These are phyloP conservation scores for Scolecobasidium constrictum DNA, from an alignment of 2,329 filamentous ascomycete species.

Conservation along the genomic window DNA sequence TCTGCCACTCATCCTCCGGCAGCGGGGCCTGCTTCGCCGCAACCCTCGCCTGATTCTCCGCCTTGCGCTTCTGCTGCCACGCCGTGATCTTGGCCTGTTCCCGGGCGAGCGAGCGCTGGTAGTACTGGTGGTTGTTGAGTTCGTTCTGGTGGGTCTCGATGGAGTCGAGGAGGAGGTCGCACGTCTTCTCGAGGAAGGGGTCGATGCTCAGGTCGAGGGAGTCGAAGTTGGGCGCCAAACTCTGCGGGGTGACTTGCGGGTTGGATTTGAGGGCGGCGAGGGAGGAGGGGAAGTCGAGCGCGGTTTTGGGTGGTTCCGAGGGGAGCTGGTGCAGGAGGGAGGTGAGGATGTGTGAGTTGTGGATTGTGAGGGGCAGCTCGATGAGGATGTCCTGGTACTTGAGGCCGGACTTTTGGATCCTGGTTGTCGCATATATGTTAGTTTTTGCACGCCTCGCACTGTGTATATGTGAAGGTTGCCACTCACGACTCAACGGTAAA, in stretches of 20 bases:
- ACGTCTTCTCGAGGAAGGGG: constrained; percentile 96
- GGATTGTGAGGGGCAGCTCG: constrained; percentile 79
- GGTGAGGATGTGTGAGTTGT: constrained; percentile 96
- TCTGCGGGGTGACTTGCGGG: constrained; percentile 43
- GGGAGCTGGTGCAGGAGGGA: constrained; percentile 91
- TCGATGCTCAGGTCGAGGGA: constrained; percentile 88
- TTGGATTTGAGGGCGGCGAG: constrained; percentile 66
- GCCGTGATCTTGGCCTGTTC: constrained; percentile 95
- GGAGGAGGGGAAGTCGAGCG: constrained; percentile 66
- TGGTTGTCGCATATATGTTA: constrained; percentile 26
- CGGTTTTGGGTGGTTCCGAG: constrained; percentile 49
- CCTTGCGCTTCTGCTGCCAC: constrained; percentile 95
- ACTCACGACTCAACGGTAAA: constrained; percentile 90
- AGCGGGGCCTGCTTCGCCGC: constrained; percentile 81
- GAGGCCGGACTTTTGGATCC: constrained; percentile 88
- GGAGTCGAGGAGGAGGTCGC: constrained; percentile 88
- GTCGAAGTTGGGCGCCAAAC: constrained; percentile 81
- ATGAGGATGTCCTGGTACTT: constrained; percentile 88
- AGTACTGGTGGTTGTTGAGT: constrained; percentile 98
- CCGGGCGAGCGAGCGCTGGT: constrained; percentile 83
- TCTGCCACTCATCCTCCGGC: constrained; percentile 96
- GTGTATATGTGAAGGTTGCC: too few species aligned
- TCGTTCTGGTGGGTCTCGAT: constrained; percentile 98
- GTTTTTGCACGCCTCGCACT: not conserved
- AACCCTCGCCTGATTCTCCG: constrained; percentile 77